Evolutionary conservation across 371 early-diverging fungal genomes (phyloP).

Genomic region (Syncephalastrum sp.): DNA sequence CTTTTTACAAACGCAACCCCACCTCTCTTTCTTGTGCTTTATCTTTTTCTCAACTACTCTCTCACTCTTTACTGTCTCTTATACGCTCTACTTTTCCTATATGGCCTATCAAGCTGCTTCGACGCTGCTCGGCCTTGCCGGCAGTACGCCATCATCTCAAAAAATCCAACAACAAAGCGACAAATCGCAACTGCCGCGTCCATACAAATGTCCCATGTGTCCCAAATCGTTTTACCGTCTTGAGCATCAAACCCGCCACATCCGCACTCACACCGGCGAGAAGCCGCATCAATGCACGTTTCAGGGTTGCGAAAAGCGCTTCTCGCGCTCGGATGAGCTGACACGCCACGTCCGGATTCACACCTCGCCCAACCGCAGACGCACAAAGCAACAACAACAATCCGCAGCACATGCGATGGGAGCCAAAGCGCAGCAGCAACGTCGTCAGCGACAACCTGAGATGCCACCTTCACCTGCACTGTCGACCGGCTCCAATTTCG

Average conservation of each 20-base stretch:
- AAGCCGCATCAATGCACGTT: slow-evolving; percentile 84
- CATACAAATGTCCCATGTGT: slow-evolving; percentile 69
- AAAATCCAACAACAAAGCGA: slow-evolving; percentile 28
- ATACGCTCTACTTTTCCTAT: slow-evolving; percentile 2
- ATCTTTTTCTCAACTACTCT: background rate
- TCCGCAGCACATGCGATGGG: slow-evolving; percentile 10
- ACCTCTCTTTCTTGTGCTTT: slow-evolving; percentile 4
- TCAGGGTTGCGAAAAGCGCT: slow-evolving; percentile 81
- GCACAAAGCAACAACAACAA: slow-evolving; percentile 18
- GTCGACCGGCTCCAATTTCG: slow-evolving; percentile 29
- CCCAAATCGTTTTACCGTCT: slow-evolving; percentile 70
- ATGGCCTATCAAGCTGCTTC: slow-evolving; percentile 19
- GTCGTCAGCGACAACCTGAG: slow-evolving; percentile 12
- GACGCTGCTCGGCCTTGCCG: slow-evolving; percentile 16
- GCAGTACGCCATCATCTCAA: slow-evolving; percentile 1
- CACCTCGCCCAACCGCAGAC: slow-evolving; percentile 41
- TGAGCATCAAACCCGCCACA: slow-evolving; percentile 85
- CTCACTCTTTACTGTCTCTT: slow-evolving; percentile 8
- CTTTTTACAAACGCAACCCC: background rate
- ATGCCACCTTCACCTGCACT: slow-evolving; percentile 43
- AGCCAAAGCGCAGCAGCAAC: slow-evolving; percentile 13
- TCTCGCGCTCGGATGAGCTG: slow-evolving; percentile 90
- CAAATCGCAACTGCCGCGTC: slow-evolving; percentile 50
- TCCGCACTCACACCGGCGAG: slow-evolving; percentile 92
- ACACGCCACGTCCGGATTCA: slow-evolving; percentile 83